Conservation (phyloP, 176 grass and related monocot species). For the Lolium multiflorum region DNA sequence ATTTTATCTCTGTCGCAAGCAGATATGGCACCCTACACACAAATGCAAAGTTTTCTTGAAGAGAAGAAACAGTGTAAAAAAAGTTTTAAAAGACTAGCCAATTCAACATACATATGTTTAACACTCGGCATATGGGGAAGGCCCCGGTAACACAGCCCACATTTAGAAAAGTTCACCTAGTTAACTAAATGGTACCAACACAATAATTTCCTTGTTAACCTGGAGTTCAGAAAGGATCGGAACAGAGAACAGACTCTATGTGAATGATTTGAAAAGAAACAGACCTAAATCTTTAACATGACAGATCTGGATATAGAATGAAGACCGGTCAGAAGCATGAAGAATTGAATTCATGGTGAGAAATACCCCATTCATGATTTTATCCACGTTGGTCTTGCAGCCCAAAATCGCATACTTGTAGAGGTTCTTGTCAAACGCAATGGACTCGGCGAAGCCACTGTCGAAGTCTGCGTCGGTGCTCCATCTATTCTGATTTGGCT, state of each 20-base stretch:
- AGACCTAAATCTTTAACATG: not conserved
- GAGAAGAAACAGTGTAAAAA: not conserved
- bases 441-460: not conserved
- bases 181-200: not conserved
- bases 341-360: not conserved
- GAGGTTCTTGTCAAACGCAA: slow-evolving; percentile 11
- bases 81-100: not conserved
- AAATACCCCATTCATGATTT: slow-evolving; percentile 13
- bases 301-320: not conserved
- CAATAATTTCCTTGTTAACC: not conserved
- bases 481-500: not conserved
- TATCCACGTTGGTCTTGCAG: slow-evolving; percentile 4
- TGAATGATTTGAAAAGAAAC: not conserved
- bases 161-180: not conserved
- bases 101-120: not conserved
- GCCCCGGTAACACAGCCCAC: not conserved
- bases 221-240: not conserved
- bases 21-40: slow-evolving; percentile 5
- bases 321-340: not conserved
- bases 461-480: not conserved
- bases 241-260: not conserved
- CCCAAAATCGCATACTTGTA: slow-evolving; percentile 2
- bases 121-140: not conserved
- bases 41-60: not conserved
- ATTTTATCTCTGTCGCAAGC: not conserved